Percentiles rank a stretch among this genome's conserved stretches.
Evolutionary conservation across 1,284 basidiomycete genomes (phyloP).

Genomic region (Ganoderma leucocontextum): DNA sequence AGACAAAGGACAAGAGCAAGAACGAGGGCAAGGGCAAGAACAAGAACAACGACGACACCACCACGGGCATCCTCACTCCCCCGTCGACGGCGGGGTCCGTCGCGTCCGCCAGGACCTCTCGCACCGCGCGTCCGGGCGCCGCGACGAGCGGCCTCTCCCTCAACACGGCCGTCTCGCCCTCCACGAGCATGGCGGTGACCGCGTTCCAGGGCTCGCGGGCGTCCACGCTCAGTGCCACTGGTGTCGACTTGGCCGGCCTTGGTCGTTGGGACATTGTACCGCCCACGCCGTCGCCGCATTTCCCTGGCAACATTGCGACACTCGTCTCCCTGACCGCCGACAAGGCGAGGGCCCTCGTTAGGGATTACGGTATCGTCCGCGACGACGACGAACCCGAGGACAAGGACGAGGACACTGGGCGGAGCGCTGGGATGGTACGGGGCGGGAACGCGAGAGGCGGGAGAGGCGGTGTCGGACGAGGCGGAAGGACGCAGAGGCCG

Average conservation of each 20-base stretch:
- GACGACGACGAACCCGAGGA: constrained; percentile 9
- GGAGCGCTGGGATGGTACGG: background rate
- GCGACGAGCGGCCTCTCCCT: background rate
- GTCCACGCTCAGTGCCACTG: background rate
- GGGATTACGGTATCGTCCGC: constrained; percentile 52
- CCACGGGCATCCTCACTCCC: constrained; percentile 47
- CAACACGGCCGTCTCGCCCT: background rate
- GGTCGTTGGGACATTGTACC: constrained; percentile 18
- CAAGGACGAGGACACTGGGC: background rate
- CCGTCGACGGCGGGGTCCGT: constrained; percentile 27
- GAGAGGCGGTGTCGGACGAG: background rate
- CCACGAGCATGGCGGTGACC: background rate
- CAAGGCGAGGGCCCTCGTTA: constrained; percentile 47
- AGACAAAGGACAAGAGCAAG: background rate
- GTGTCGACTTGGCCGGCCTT: constrained; percentile 1
- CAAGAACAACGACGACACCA: background rate
- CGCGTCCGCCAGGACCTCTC: background rate
- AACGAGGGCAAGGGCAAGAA: background rate
- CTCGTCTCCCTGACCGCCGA: constrained; percentile 53
- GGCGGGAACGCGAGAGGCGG: background rate
- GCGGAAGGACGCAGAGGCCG: background rate
- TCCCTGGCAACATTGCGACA: constrained; percentile 46
- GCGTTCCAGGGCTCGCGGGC: background rate
- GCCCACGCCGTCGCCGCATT: constrained; percentile 38
- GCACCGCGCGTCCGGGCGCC: background rate